phyloP scores from a whole-genome alignment of 192 early-diverging fungal species.

The Physocladia obscura region DNA sequence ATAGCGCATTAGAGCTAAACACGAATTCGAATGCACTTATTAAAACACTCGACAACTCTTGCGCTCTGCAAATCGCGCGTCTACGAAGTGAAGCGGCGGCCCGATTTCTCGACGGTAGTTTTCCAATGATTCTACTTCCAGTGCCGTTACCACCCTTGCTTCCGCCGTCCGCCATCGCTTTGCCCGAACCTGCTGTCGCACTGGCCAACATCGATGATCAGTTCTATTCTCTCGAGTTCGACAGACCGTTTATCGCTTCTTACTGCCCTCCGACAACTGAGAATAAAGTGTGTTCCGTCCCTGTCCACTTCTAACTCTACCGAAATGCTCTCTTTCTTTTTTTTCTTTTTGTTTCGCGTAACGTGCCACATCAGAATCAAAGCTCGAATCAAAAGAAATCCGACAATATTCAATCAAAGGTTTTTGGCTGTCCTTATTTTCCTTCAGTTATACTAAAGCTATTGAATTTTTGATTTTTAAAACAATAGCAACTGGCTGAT shows the following conservation, averaged over 20 bases:
- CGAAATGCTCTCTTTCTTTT: background rate
- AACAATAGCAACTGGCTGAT: background rate
- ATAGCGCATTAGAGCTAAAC: background rate
- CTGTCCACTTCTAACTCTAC: background rate
- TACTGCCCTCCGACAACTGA: constrained; percentile 11
- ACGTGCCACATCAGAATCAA: background rate
- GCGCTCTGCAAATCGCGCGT: too few relatives aligned
- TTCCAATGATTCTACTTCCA: too few relatives aligned
- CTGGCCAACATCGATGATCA: constrained; percentile 69
- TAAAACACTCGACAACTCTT: too few relatives aligned
- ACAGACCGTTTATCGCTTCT: constrained; percentile 56
- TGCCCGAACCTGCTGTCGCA: too few relatives aligned
- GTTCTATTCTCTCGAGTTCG: constrained; percentile 69
- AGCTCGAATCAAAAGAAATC: background rate
- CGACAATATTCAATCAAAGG: background rate
- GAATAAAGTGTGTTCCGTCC: background rate
- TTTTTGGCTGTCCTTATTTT: background rate
- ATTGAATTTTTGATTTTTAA: background rate
- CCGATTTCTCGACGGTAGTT: too few relatives aligned
- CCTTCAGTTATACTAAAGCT: background rate
- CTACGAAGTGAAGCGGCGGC: too few relatives aligned
- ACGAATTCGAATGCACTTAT: constrained; percentile 20
- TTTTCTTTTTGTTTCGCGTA: background rate
- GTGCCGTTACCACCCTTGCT: too few relatives aligned
- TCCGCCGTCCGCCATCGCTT: too few relatives aligned